These are phyloP conservation scores for Cymodocea nodosa DNA, from an alignment of 116 monocot species.

Conservation along the genomic window DNA sequence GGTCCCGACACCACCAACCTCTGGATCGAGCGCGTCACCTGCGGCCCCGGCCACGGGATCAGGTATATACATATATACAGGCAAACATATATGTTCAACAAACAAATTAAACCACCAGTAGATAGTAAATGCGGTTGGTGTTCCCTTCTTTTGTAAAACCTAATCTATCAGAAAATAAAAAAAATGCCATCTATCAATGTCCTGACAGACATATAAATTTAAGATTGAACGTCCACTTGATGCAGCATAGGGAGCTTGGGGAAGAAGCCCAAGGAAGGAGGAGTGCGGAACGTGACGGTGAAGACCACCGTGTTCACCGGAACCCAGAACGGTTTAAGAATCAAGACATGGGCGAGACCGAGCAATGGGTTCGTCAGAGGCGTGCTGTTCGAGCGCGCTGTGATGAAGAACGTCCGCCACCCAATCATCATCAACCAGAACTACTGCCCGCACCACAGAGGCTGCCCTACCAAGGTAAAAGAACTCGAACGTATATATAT, in stretches of 20 bases:
- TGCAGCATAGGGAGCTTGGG: constrained; percentile 55
- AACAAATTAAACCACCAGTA: too few species aligned
- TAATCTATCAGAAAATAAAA: too few species aligned
- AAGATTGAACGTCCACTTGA: not conserved
- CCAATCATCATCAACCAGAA: constrained; percentile 30
- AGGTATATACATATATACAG: constrained; percentile 14
- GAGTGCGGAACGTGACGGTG: constrained; percentile 44
- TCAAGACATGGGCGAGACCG: constrained; percentile 42
- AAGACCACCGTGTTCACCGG: constrained; percentile 19
- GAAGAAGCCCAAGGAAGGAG: constrained; percentile 10
- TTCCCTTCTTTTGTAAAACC: too few species aligned
- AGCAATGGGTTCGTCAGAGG: constrained; percentile 27
- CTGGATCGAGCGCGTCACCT: constrained; percentile 41
- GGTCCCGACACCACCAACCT: constrained; percentile 35
- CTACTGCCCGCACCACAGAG: constrained; percentile 29
- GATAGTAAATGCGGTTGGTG: too few species aligned
- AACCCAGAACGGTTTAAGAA: constrained; percentile 37
- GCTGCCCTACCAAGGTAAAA: constrained; percentile 32
- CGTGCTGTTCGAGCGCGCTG: constrained; percentile 20
- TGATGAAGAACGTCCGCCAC: constrained; percentile 14
- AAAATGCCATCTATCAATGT: too few species aligned
- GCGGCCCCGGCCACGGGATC: constrained; percentile 85
- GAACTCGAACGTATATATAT: not conserved
- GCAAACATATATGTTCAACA: too few species aligned
- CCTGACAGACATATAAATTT: too few species aligned